Base-by-base conservation (phyloP, 768 basidiomycete species). In the Boletus eberwhitei region DNA sequence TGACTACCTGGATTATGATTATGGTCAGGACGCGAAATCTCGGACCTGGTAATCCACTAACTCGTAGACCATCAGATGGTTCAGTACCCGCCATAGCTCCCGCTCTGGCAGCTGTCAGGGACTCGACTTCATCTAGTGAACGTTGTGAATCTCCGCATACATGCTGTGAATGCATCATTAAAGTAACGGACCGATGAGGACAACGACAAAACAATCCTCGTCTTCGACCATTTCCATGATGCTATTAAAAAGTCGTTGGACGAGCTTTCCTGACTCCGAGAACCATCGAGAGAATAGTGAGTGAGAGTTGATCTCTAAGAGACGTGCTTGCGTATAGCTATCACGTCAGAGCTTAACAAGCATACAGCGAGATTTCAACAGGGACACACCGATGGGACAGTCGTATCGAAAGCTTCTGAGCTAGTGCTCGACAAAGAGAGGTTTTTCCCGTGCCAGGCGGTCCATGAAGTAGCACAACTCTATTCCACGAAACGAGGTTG, bases 221-320 rank as follows among this genome's bases (percentile, higher is more conserved):
- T 98, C 94, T 47, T 97, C 94, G 0, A 90, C 87, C 72, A 98
- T 79, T 59, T 97, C 94, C 37, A 81, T 90, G 53, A 99, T 93
- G 54, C 81, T 89, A 37, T 79, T 82, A 68, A 98, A 99, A 17
- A 99, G 77, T 44, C 89, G 83, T 65, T 98, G 96, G 2, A 99
- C 97, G 29, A 99, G 84, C 71, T 99, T 99, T 16, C 97, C 97
- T 0, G 94, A 97, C 68, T 99, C 97, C 0, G 95, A 98, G 73
- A 98, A 99, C 96, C 97, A 99, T 62, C 94, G 90, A 16, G 93
- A 95, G 70, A 99, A 98, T 16, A 99, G 79, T 2, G 95, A 98
- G 73, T 98, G 97, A 0, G 97, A 95, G 68, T 98, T 98, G 65
- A 99, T 97, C 71, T 99, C 97, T 42, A 99, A 81, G 12, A 99